Base-by-base conservation (phyloP, 1,284 basidiomycete species). In the Fomes fomentarius region DNA sequence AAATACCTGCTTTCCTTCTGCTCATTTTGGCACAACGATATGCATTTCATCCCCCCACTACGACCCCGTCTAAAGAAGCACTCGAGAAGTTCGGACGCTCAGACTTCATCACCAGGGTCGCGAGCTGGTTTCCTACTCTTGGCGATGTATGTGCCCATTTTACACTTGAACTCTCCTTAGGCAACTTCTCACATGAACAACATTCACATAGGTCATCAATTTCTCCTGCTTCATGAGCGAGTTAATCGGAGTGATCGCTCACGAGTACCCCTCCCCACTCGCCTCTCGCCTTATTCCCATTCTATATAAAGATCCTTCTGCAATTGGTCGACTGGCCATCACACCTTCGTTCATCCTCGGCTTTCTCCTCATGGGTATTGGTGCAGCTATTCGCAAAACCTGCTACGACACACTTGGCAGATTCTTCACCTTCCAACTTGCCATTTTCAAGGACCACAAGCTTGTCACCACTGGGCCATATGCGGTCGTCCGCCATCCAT, bases 381-480 rank as follows among this genome's bases (percentile, higher is more conserved):
- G 54, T 2, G 47, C 31, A 15, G 34, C 39, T 15, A 5, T 54
- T 12, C 54, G 60, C n/a, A 35, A 45, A n/a, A 4, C 12, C 9
- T 59, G 60, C 45, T 62, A 54, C 50, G 17, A 31, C 31, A 31
- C 48, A 9, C 57, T 62, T 34, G 60, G 58, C 34, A 34, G 33
- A 2, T 39, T 47, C 38, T 62, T 62, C 60, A 62, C 60, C 24
- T 60, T 52, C 47, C 25, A 57, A 38, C 50, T 62, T 31, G 54
- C 54, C 17, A n/a, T 62, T 6, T 24, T 39, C 28, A 41, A 57
- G 17, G 37, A 52, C 6, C 61, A 62, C 48, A 39, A 46, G 34
- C 61, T 62, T 40, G 34, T 63, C 24, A 63, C 61, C 2, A 25
- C 43, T n/a, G 61, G 61, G 5, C 61, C 61, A 12, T 63, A 63